Evolutionary conservation across 306 rosid species (phyloP).

Genomic region (Ceratonia siliqua): DNA sequence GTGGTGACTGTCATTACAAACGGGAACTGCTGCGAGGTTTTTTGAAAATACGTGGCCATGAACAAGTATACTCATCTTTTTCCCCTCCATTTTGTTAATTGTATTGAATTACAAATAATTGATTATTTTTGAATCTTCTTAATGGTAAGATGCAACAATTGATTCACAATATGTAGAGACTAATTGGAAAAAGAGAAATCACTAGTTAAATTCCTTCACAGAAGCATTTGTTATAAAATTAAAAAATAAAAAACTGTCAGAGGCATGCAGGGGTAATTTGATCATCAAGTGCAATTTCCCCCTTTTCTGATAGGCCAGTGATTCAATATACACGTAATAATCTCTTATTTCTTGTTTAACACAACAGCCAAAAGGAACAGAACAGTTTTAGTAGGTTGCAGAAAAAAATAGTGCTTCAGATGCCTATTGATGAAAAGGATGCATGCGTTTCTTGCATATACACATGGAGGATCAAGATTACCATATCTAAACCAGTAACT

Average conservation of each 20-base stretch:
- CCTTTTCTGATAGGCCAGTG: background rate
- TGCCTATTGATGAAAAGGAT: background rate
- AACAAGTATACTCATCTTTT: constrained; percentile 58
- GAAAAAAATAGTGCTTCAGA: background rate
- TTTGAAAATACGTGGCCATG: constrained; percentile 70
- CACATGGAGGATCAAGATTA: background rate
- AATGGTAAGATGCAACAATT: background rate
- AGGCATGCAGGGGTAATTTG: background rate
- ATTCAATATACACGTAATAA: background rate
- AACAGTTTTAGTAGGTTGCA: background rate
- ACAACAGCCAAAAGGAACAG: background rate
- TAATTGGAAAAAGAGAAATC: background rate
- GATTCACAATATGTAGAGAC: background rate
- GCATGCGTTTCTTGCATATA: background rate
- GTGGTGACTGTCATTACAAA: constrained; percentile 94
- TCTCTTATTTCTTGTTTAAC: background rate
- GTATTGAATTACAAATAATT: background rate
- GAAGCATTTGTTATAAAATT: background rate
- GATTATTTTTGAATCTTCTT: constrained; percentile 19
- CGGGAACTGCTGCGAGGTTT: constrained; percentile 73
- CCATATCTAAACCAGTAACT: background rate
- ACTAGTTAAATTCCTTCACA: background rate
- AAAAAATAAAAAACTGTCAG: background rate
- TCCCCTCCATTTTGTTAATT: background rate
- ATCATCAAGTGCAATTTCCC: background rate